These are phyloP conservation scores for Polytrichum commune DNA, from an alignment of 225 moss, liverwort and hornwort species.

Conservation along the genomic window DNA sequence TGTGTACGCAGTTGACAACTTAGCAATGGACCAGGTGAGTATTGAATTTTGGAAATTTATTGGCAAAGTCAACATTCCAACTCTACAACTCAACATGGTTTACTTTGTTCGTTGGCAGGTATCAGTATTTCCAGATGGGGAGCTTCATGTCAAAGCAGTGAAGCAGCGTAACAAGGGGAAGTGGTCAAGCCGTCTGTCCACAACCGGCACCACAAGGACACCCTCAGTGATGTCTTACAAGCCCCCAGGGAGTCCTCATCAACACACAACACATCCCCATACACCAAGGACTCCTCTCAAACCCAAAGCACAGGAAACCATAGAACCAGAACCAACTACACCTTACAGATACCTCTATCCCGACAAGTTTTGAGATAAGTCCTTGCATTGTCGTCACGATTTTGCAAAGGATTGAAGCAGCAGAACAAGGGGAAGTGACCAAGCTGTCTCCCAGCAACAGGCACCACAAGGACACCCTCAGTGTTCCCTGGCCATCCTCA, in stretches of 20 bases:
- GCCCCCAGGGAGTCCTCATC: slow-evolving; percentile 14
- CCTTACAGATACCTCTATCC: not conserved
- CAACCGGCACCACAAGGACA: slow-evolving; percentile 13
- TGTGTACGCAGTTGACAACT: slow-evolving; percentile 72
- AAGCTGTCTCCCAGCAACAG: slow-evolving; percentile 13
- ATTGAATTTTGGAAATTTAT: not conserved
- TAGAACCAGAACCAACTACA: not conserved
- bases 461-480: slow-evolving; percentile 18
- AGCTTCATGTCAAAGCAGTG: slow-evolving; percentile 59
- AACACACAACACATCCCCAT: not conserved
- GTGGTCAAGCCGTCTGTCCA: slow-evolving; percentile 48
- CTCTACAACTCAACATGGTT: not conserved
- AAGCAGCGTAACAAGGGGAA: slow-evolving; percentile 53
- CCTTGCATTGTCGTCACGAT: too few species aligned
- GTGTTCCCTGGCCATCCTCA: slow-evolving; percentile 6
- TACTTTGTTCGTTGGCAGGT: slow-evolving; percentile 32
- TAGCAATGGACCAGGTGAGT: slow-evolving; percentile 83
- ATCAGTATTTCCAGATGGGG: slow-evolving; percentile 80
- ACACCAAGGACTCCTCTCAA: slow-evolving; percentile 28
- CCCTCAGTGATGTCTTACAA: slow-evolving; percentile 34
- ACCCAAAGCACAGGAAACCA: slow-evolving; percentile 9
- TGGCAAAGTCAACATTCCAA: not conserved
- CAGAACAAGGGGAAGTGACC: slow-evolving; percentile 70
- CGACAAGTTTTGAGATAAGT: too few species aligned
- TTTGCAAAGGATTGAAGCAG: slow-evolving; percentile 19